These are phyloP conservation scores for Nicotiana rustica DNA, from an alignment of 305 asterid species.

Conservation along the genomic window DNA sequence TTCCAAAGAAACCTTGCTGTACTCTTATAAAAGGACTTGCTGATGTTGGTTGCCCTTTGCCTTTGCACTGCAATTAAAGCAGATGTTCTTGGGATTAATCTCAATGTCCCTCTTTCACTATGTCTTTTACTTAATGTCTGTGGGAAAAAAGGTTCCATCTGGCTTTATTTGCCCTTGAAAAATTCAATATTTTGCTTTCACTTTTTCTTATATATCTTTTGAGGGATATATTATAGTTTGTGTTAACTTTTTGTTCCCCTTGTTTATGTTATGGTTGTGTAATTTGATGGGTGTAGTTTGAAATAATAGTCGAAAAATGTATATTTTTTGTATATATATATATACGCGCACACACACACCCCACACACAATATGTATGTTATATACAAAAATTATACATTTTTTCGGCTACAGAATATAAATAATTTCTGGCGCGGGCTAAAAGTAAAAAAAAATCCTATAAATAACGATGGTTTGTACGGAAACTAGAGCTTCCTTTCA, in stretches of 20 bases:
- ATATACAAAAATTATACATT: too few relatives aligned
- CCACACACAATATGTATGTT: too few relatives aligned
- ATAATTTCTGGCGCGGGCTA: too few relatives aligned
- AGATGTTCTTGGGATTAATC: conserved; percentile 47
- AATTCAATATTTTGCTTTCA: neutral
- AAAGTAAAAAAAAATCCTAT: too few relatives aligned
- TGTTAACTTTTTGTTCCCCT: neutral
- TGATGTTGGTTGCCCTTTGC: conserved; percentile 60
- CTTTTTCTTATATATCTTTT: too few relatives aligned
- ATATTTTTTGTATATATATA: too few relatives aligned
- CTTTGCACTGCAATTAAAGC: conserved; percentile 65
- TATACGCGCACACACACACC: too few relatives aligned
- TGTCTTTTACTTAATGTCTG: conserved; percentile 56
- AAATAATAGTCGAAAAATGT: neutral
- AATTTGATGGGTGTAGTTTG: neutral
- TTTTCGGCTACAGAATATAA: too few relatives aligned
- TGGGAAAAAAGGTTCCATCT: conserved; percentile 43
- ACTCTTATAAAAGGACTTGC: conserved; percentile 52
- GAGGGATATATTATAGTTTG: too few relatives aligned
- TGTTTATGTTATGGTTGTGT: neutral
- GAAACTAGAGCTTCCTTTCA: too few relatives aligned
- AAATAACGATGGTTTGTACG: too few relatives aligned
- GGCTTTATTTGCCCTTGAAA: conserved; percentile 27
- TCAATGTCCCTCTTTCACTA: conserved; percentile 46
- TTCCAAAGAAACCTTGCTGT: conserved; percentile 63